phyloP scores from a whole-genome alignment of 768 basidiomycete genomes.

The Tricholoma hemisulphureum region DNA sequence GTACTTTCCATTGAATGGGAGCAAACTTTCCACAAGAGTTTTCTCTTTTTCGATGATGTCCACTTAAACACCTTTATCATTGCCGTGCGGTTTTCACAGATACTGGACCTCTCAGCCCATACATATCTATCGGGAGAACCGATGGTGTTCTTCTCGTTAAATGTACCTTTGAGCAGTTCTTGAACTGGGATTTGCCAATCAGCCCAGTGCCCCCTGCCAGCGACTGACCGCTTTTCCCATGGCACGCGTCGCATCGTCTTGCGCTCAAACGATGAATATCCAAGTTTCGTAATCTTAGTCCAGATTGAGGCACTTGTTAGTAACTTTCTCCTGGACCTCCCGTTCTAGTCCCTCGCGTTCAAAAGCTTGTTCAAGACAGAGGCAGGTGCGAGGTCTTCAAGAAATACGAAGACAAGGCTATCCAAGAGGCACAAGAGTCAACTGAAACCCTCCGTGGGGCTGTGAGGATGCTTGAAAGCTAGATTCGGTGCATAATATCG shows the following conservation, averaged over 20 bases:
- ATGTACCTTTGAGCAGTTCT: slow-evolving; percentile 42
- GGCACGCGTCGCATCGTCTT: slow-evolving; percentile 46
- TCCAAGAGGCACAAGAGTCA: slow-evolving; percentile 45
- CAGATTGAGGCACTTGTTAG: slow-evolving; percentile 51
- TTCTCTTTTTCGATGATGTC: slow-evolving; percentile 36
- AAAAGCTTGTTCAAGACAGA: slow-evolving; percentile 23
- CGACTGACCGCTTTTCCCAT: slow-evolving; percentile 41
- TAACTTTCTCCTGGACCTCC: slow-evolving; percentile 47
- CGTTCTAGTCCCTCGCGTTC: slow-evolving; percentile 36
- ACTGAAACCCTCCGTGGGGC: slow-evolving; percentile 42
- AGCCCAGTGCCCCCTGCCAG: slow-evolving; percentile 27
- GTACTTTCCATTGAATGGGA: slow-evolving; percentile 62
- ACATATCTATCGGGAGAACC: slow-evolving; percentile 29
- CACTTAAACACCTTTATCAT: slow-evolving; percentile 32
- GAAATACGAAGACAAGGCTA: slow-evolving; percentile 52
- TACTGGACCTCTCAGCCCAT: slow-evolving; percentile 38
- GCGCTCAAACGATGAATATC: slow-evolving; percentile 29
- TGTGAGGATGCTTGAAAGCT: slow-evolving; percentile 47
- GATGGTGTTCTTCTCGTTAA: slow-evolving; percentile 44
- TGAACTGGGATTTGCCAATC: slow-evolving; percentile 20
- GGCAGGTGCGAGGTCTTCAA: slow-evolving; percentile 34
- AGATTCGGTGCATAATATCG: slow-evolving; percentile 60
- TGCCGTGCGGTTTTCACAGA: slow-evolving; percentile 44
- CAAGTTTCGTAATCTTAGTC: slow-evolving; percentile 42
- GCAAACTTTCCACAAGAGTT: slow-evolving; percentile 21